Evolutionary conservation across 169 alveolate genomes (phyloP), one percentile per base, ranked within the genome.

Genomic region (Ophryocystis elektroscirrha): DNA sequence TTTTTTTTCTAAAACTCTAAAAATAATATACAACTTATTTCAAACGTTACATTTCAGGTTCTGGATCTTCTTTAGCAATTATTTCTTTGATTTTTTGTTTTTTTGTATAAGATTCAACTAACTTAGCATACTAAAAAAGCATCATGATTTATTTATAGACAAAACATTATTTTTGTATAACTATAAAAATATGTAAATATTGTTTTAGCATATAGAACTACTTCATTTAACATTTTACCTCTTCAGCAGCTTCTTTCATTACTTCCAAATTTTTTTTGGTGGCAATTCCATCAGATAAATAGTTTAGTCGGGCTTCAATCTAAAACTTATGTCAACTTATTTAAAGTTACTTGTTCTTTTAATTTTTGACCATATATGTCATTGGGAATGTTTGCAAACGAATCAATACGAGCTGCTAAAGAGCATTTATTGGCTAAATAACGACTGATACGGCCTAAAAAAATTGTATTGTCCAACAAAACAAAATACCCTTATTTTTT

Each of bases 381-480:
- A n/a, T n/a, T n/a, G n/a, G n/a, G n/a, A 16, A 63, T 59, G 15
- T 74, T 81, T 4, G 78, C 67, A 64, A 84, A 84, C 26, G 73
- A 63, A 73, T 93, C 98, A 37, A 89, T 76, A 67, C 98, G 81
- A 23, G 96, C 89, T 20, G 96, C 96, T 59, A 93, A 73, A 6
- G 98, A 89, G 54, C 96, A 80, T 61, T 93, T 93, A 61, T 89
- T 87, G 36, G 98, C 96, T 30, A 93, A 67, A 52, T 87, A 90
- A 50, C 98, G 70, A 19, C 96, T 84, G 56, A 89, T 81, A 56
- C 83, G 74, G 30, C 96, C 23, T 7, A 7, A 2, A 0, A 44
- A n/a, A 9, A 16, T 0, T 1, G 20, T 4, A 12, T 27, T 24
- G 48, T 27, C 35, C 36, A 25, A 28, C 27, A 50, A 35, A n/a